Evolutionary conservation across 805 yeast species (phyloP).

Genomic region (Yarrowia sp.): DNA sequence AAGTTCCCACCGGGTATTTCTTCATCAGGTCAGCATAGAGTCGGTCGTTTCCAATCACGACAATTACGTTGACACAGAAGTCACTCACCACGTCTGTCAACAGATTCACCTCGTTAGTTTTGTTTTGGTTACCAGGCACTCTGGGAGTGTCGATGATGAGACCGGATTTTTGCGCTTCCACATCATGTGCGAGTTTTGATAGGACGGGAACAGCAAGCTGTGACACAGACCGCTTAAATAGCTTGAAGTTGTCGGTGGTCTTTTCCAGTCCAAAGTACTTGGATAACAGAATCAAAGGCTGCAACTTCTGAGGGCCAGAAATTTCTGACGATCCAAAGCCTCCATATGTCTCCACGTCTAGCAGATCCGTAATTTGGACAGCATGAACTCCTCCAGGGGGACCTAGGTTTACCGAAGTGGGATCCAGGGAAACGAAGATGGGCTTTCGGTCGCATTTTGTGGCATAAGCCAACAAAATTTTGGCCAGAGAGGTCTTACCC

Average conservation of each 20-base stretch:
- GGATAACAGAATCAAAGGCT: slow-evolving; percentile 87
- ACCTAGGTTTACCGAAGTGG: slow-evolving; percentile 63
- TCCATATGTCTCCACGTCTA: slow-evolving; percentile 66
- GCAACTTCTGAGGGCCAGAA: slow-evolving; percentile 47
- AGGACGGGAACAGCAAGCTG: slow-evolving; percentile 49
- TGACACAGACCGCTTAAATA: slow-evolving; percentile 50
- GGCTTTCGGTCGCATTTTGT: slow-evolving; percentile 67
- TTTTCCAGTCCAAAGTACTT: slow-evolving; percentile 71
- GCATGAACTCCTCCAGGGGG: slow-evolving; percentile 85
- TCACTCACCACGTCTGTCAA: slow-evolving; percentile 57
- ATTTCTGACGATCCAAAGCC: slow-evolving; percentile 75
- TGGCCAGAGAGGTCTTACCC: slow-evolving; percentile 77
- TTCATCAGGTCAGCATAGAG: slow-evolving; percentile 60
- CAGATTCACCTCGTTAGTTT: slow-evolving; percentile 43
- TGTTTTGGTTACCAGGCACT: slow-evolving; percentile 36
- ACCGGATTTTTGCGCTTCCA: slow-evolving; percentile 47
- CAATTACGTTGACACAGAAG: slow-evolving; percentile 57
- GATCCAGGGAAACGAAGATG: slow-evolving; percentile 73
- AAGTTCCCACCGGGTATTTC: slow-evolving; percentile 33
- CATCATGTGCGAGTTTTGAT: slow-evolving; percentile 51
- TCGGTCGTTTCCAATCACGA: slow-evolving; percentile 76
- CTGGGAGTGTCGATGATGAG: slow-evolving; percentile 71
- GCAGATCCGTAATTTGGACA: slow-evolving; percentile 71
- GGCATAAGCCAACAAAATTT: slow-evolving; percentile 71
- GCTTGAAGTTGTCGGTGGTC: slow-evolving; percentile 53